Conservation (phyloP, 345 rosid genomes). For the Cardamine chenopodiifolia region DNA sequence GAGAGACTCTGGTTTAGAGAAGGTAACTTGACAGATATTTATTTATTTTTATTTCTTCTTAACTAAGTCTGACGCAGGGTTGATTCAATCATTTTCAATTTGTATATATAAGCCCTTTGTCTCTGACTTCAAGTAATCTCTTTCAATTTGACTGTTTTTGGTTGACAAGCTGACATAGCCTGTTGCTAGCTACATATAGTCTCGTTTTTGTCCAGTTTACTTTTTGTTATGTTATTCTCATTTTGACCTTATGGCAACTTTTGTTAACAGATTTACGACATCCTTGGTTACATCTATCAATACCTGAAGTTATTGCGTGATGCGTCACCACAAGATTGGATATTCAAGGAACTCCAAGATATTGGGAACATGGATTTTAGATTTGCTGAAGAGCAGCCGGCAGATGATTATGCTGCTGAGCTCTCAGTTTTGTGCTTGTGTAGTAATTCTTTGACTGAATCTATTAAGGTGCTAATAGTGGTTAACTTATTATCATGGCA, state of each 20-base stretch:
- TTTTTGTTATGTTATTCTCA: slow-evolving; percentile 23
- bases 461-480: not conserved
- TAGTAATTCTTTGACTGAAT: slow-evolving; percentile 9
- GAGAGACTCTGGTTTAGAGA: slow-evolving; percentile 73
- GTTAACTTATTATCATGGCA: slow-evolving; percentile 16
- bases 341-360: slow-evolving; percentile 95
- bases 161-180: slow-evolving; percentile 17
- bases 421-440: slow-evolving; percentile 72
- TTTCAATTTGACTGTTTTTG: not conserved
- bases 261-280: slow-evolving; percentile 69
- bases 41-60: not conserved
- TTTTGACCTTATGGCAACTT: slow-evolving; percentile 11
- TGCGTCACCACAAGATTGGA: slow-evolving; percentile 91
- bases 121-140: slow-evolving; percentile 7
- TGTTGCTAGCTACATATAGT: slow-evolving; percentile 16
- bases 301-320: slow-evolving; percentile 73
- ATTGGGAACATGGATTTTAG: slow-evolving; percentile 92
- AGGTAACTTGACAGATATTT: slow-evolving; percentile 48
- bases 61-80: not conserved
- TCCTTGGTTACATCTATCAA: slow-evolving; percentile 85
- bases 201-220: slow-evolving; percentile 5
- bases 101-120: slow-evolving; percentile 13
- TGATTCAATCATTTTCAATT: slow-evolving; percentile 6
- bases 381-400: slow-evolving; percentile 94
- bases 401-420: slow-evolving; percentile 95